phyloP scores from a whole-genome alignment of 179 eudicot genomes.

The Beta lomatogona region DNA sequence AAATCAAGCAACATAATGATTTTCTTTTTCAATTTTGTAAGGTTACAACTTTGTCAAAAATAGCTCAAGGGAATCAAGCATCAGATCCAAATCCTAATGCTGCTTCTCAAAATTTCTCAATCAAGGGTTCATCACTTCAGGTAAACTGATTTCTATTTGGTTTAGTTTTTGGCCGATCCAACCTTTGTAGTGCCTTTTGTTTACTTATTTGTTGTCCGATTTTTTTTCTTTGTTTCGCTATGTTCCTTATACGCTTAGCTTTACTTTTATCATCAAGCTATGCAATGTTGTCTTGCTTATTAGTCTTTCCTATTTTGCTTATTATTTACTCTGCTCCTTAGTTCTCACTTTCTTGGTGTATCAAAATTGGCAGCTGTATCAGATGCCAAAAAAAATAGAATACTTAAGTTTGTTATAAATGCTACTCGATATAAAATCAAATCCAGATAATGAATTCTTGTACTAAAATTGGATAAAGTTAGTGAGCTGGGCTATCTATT shows the following conservation, averaged over 20 bases:
- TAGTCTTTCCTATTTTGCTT: not conserved
- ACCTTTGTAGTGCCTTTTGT: conserved; percentile 5
- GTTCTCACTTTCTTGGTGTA: not conserved
- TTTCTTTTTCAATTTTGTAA: conserved; percentile 36
- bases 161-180: conserved; percentile 3
- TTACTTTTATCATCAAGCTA: not conserved
- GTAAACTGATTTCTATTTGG: conserved; percentile 38
- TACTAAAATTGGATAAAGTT: not conserved
- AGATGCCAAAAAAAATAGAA: not conserved
- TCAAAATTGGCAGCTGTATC: not conserved
- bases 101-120: conserved; percentile 69
- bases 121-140: conserved; percentile 94
- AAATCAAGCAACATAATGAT: conserved; percentile 97
- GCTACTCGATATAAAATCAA: too few species aligned
- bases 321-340: not conserved
- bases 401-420: too few species aligned
- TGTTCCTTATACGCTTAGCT: not conserved
- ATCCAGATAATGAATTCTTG: too few species aligned
- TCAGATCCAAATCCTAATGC: conserved; percentile 79
- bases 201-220: not conserved
- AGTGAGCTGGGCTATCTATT: not conserved
- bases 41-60: conserved; percentile 79
- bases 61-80: conserved; percentile 88
- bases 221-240: not conserved
- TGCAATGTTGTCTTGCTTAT: not conserved